Conservation (phyloP, 1,284 basidiomycete species). For the Sporisorium scitamineum region DNA sequence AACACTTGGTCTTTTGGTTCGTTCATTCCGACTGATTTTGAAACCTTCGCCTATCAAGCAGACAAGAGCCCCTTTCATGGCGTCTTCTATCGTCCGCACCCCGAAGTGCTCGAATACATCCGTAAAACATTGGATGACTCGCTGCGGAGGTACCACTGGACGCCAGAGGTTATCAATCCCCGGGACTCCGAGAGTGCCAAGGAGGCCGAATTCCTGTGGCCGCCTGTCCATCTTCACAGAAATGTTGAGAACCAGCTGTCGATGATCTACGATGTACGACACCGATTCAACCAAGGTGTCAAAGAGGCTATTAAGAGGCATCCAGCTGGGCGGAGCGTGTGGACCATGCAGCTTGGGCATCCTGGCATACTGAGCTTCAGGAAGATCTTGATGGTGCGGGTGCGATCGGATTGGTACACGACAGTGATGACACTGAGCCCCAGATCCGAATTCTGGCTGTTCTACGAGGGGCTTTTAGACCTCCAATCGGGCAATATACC, state of each 20-base stretch:
- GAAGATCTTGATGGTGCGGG: background rate
- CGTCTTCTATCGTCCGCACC: conserved; percentile 9
- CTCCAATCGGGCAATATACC: fast-evolving
- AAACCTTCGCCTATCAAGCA: background rate
- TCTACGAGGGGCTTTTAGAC: background rate
- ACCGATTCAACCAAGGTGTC: background rate
- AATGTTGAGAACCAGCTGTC: background rate
- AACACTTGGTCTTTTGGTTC: background rate
- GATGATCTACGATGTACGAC: background rate
- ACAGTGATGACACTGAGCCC: too few relatives aligned
- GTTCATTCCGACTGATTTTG: background rate
- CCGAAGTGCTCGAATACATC: background rate
- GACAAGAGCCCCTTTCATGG: too few relatives aligned
- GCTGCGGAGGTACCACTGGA: background rate
- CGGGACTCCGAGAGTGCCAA: background rate
- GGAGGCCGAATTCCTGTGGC: conserved; percentile 17
- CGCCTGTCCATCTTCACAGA: background rate
- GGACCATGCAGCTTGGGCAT: too few relatives aligned
- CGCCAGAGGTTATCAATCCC: background rate
- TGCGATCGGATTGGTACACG: too few relatives aligned
- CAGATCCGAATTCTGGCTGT: background rate
- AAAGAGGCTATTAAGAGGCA: background rate
- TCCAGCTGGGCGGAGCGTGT: background rate
- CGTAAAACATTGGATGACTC: background rate
- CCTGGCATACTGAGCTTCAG: background rate